Conservation (phyloP, 352 stramenopile species). For the Phytophthora idaei region DNA sequence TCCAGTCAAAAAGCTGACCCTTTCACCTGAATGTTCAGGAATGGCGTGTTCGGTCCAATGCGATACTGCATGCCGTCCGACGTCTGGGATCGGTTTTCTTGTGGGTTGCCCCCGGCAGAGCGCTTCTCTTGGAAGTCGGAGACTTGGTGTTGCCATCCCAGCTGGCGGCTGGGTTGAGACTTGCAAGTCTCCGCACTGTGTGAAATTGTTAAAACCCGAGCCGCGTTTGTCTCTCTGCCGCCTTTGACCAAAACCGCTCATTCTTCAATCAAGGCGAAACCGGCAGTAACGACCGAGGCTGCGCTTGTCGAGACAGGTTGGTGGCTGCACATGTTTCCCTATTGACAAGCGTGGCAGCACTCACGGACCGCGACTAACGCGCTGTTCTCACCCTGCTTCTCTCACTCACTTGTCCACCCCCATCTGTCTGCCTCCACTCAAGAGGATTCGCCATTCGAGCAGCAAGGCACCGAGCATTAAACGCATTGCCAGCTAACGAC, state of each 20-base stretch:
- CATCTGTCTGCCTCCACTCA: conserved; percentile 27
- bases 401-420: conserved; percentile 6
- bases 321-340: conserved; percentile 28
- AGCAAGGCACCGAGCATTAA: conserved; percentile 8
- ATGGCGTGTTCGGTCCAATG: conserved; percentile 8
- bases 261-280: conserved; percentile 35
- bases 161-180: conserved; percentile 20
- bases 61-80: neutral
- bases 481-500: neutral
- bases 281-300: conserved; percentile 25
- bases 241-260: conserved; percentile 9
- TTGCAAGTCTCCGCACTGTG: conserved; percentile 15
- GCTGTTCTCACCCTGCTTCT: conserved; percentile 15
- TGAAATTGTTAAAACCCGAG: conserved; percentile 14
- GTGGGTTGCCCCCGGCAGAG: conserved; percentile 24
- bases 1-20: neutral
- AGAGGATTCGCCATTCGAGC: conserved; percentile 16
- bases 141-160: conserved; percentile 28
- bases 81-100: conserved; percentile 24
- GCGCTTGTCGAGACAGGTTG: conserved; percentile 35
- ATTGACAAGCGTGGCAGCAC: conserved; percentile 11
- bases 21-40: neutral
- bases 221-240: conserved; percentile 32
- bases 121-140: conserved; percentile 28
- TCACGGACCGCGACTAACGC: conserved; percentile 17